Evolutionary conservation across 345 rosid genomes (phyloP).

Genomic region (Salix arbutifolia): DNA sequence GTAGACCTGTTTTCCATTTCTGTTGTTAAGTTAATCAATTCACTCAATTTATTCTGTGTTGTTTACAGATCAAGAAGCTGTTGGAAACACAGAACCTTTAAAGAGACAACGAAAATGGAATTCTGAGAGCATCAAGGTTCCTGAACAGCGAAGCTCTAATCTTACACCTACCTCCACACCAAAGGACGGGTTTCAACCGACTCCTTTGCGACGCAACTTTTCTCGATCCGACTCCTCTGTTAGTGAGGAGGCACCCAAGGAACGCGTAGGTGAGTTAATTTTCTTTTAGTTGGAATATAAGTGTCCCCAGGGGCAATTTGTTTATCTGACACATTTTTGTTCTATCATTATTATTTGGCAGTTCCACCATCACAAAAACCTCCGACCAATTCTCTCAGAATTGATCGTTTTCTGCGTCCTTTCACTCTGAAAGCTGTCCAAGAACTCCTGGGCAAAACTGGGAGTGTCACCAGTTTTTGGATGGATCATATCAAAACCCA

Average conservation of each 20-base stretch:
- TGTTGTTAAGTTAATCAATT: background rate
- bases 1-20: background rate
- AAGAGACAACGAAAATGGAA: conserved; percentile 93
- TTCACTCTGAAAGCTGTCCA: conserved; percentile 96
- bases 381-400: conserved; percentile 74
- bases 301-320: background rate
- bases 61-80: conserved; percentile 66
- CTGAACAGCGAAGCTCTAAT: conserved; percentile 52
- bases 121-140: conserved; percentile 56
- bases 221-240: conserved; percentile 58
- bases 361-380: conserved; percentile 84
- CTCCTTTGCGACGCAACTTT: conserved; percentile 52
- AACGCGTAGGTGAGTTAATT: conserved; percentile 69
- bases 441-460: conserved; percentile 88
- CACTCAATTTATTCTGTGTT: background rate
- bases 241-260: conserved; percentile 69
- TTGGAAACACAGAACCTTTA: conserved; percentile 54
- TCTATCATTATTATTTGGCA: conserved; percentile 28
- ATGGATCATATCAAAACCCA: conserved; percentile 98
- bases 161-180: conserved; percentile 55
- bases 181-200: conserved; percentile 35
- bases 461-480: conserved; percentile 77
- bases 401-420: conserved; percentile 90
- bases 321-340: conserved; percentile 6
- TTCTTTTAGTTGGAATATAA: background rate